Percentiles rank a stretch among this genome's conserved stretches.
phyloP scores from a whole-genome alignment of 2,329 filamentous ascomycete species.

The Colletotrichum liaoningense region DNA sequence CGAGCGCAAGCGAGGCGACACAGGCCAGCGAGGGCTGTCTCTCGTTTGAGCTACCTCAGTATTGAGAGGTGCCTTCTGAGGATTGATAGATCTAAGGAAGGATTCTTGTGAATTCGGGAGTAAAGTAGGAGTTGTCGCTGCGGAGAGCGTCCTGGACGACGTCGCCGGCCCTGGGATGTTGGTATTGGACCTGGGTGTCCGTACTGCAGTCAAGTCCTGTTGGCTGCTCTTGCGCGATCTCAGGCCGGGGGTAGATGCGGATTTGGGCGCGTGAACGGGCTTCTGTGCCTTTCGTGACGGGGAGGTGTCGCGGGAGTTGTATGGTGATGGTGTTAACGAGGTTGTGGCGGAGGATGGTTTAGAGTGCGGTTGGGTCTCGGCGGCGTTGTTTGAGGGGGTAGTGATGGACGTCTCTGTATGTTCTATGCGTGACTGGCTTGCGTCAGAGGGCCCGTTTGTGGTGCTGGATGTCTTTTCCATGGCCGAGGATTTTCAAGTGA shows the following conservation, averaged over 20 bases:
- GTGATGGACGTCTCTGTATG: conserved; percentile 36
- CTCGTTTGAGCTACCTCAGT: conserved; percentile 55
- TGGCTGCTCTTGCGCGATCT: conserved; percentile 74
- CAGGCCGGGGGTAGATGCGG: conserved; percentile 49
- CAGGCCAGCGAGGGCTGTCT: conserved; percentile 77
- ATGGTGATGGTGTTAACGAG: conserved; percentile 50
- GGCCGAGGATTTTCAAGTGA: conserved; percentile 42
- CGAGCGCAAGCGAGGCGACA: conserved; percentile 81
- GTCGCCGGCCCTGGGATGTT: conserved; percentile 70
- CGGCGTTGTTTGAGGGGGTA: conserved; percentile 41
- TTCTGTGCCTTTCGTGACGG: conserved; percentile 54
- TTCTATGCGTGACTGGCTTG: conserved; percentile 35
- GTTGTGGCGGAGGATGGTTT: conserved; percentile 51
- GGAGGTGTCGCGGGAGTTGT: conserved; percentile 59
- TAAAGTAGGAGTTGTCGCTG: conserved; percentile 74
- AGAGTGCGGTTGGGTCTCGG: conserved; percentile 44
- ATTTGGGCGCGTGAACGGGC: conserved; percentile 45
- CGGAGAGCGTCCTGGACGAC: conserved; percentile 75
- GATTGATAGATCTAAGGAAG: conserved; percentile 69
- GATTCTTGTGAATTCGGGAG: conserved; percentile 71
- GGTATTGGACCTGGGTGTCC: conserved; percentile 60
- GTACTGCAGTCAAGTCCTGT: conserved; percentile 72
- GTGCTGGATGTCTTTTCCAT: conserved; percentile 50
- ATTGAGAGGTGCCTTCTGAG: conserved; percentile 68
- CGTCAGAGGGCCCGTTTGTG: conserved; percentile 43